Conservation (phyloP, 306 rosid species). For the Fragaria vesca region DNA sequence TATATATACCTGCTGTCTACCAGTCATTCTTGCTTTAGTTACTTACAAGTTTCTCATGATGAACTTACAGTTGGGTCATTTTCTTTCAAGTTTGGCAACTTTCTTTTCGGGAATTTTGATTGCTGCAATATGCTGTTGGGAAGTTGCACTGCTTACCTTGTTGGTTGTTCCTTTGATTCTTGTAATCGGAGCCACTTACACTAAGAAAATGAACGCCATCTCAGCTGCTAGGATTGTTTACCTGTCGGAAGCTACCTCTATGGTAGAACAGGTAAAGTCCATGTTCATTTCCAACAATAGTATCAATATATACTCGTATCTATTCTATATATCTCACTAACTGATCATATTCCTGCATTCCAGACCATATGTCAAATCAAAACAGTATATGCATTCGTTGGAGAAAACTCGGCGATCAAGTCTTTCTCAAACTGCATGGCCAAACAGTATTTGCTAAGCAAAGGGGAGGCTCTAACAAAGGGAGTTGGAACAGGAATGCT, state of each 20-base stretch:
- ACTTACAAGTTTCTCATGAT: not conserved
- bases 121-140: constrained; percentile 74
- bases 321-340: not conserved
- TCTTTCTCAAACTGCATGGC: constrained; percentile 57
- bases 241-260: constrained; percentile 73
- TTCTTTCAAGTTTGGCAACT: constrained; percentile 58
- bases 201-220: constrained; percentile 66
- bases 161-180: constrained; percentile 75
- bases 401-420: constrained; percentile 59
- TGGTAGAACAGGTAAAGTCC: constrained; percentile 67
- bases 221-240: constrained; percentile 54
- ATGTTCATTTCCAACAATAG: not conserved
- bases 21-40: not conserved
- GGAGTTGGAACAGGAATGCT: constrained; percentile 89
- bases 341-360: constrained; percentile 16
- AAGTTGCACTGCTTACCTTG: constrained; percentile 60
- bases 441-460: constrained; percentile 51
- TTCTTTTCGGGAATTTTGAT: constrained; percentile 70
- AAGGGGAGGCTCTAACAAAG: constrained; percentile 73
- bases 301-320: not conserved
- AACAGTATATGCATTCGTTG: constrained; percentile 86
- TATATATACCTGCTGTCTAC: not conserved
- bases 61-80: constrained; percentile 66
- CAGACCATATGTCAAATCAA: constrained; percentile 83
- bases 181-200: constrained; percentile 72